Conservation (phyloP, 108 stramenopile genomes). For the Seminavis robusta region DNA sequence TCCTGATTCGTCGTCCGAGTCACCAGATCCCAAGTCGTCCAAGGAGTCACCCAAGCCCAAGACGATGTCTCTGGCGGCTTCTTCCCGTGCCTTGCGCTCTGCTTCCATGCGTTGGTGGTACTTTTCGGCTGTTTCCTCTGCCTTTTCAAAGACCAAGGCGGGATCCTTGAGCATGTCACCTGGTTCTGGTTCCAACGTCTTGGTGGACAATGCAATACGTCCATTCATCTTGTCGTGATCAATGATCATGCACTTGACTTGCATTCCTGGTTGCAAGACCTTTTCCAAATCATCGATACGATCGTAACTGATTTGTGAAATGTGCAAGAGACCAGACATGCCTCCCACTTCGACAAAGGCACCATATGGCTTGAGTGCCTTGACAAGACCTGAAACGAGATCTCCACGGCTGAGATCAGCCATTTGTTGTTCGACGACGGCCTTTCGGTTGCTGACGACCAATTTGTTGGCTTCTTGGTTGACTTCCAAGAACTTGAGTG, state of each 20-base stretch:
- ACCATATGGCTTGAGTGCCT: slow-evolving; percentile 97
- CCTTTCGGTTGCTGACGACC: slow-evolving; percentile 93
- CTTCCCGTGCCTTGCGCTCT: slow-evolving; percentile 90
- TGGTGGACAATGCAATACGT: slow-evolving; percentile 92
- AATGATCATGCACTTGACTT: slow-evolving; percentile 97
- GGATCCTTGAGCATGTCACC: slow-evolving; percentile 96
- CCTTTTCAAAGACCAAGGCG: slow-evolving; percentile 76
- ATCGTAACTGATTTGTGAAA: slow-evolving; percentile 97
- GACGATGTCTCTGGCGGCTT: slow-evolving; percentile 92
- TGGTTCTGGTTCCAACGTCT: slow-evolving; percentile 95
- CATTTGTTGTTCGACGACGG: slow-evolving; percentile 93
- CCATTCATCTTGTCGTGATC: slow-evolving; percentile 96
- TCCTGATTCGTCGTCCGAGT: not conserved
- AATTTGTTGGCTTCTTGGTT: slow-evolving; percentile 92
- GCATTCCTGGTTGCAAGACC: slow-evolving; percentile 87
- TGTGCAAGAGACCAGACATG: slow-evolving; percentile 96
- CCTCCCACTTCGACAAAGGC: slow-evolving; percentile 96
- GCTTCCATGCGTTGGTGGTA: slow-evolving; percentile 92
- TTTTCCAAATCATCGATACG: slow-evolving; percentile 91
- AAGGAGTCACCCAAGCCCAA: slow-evolving; percentile 89
- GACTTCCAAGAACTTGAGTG: slow-evolving; percentile 93
- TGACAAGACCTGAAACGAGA: slow-evolving; percentile 87
- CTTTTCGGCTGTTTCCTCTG: slow-evolving; percentile 84
- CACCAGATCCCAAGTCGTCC: slow-evolving; percentile 54
- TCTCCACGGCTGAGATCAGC: slow-evolving; percentile 88